phyloP scores from a whole-genome alignment of 2,329 filamentous ascomycete species.

The Claviceps lovelessii region DNA sequence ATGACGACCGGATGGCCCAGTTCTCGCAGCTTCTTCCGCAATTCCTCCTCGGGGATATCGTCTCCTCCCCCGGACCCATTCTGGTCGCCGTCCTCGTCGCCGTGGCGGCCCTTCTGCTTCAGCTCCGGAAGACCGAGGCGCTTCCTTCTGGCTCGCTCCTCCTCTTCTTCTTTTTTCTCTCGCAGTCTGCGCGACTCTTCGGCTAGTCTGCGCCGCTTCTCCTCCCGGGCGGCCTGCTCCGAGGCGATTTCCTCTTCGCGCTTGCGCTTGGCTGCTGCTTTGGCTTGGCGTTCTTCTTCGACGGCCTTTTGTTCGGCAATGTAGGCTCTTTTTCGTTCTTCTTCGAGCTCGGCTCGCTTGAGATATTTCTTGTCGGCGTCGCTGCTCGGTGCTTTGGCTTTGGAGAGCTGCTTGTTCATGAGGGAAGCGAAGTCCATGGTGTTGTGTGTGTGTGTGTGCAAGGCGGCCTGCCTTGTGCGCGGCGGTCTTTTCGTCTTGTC shows the following conservation, averaged over 20 bases:
- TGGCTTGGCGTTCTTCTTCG: constrained; percentile 56
- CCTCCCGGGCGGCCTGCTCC: constrained; percentile 55
- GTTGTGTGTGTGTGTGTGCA: background rate
- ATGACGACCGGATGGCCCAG: constrained; percentile 59
- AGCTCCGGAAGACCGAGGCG: constrained; percentile 69
- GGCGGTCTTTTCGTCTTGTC: too few species aligned
- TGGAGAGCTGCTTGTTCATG: constrained; percentile 86
- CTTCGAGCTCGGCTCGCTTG: constrained; percentile 75
- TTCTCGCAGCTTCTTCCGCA: constrained; percentile 52
- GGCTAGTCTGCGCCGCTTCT: constrained; percentile 67
- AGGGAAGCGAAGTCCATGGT: constrained; percentile 88
- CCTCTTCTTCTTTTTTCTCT: constrained; percentile 58
- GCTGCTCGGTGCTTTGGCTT: constrained; percentile 45
- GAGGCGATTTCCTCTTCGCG: constrained; percentile 71
- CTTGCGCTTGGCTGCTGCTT: constrained; percentile 67
- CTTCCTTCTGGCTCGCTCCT: constrained; percentile 59
- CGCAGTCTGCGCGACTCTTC: constrained; percentile 59
- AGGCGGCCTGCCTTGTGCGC: background rate
- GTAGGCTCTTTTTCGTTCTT: constrained; percentile 66
- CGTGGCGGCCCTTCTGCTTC: constrained; percentile 24
- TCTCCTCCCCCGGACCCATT: constrained; percentile 35
- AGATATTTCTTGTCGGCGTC: constrained; percentile 56
- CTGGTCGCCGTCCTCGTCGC: constrained; percentile 18
- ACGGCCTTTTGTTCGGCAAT: constrained; percentile 63
- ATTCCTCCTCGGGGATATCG: constrained; percentile 57